These are phyloP conservation scores for Ogataea corticis DNA, from an alignment of 805 yeast genomes.

Conservation along the genomic window DNA sequence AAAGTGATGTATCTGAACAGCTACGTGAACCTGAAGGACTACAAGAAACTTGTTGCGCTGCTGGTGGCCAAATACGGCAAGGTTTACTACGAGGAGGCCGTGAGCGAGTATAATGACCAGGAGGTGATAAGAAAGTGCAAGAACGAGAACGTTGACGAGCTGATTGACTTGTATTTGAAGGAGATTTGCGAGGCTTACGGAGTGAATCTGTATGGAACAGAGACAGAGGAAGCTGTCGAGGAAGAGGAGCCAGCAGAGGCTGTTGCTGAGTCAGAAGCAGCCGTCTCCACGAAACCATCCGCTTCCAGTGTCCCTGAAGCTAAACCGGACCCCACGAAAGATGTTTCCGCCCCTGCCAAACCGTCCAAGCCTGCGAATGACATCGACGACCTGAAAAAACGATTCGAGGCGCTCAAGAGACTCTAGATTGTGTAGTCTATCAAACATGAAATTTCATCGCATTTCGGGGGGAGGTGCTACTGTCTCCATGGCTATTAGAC, in stretches of 20 bases:
- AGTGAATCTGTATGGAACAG: constrained; percentile 27
- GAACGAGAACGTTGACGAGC: constrained; percentile 28
- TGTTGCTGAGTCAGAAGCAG: not conserved
- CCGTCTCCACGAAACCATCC: not conserved
- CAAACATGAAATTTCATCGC: too few species aligned
- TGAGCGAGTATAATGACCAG: constrained; percentile 14
- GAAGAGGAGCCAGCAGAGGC: not conserved
- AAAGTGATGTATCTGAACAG: constrained; percentile 22
- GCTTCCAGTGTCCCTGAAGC: too few species aligned
- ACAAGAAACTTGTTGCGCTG: constrained; percentile 22
- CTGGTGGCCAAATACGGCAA: constrained; percentile 27
- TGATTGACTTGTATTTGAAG: constrained; percentile 28
- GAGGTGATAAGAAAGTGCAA: constrained; percentile 28
- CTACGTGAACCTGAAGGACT: constrained; percentile 26
- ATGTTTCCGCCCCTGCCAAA: not conserved
- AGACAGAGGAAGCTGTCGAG: constrained; percentile 7
- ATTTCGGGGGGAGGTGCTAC: too few species aligned
- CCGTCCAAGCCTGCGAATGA: constrained; percentile 12
- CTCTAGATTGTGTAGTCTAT: constrained; percentile 6
- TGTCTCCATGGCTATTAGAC: too few species aligned
- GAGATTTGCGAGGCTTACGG: constrained; percentile 32
- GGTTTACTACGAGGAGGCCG: constrained; percentile 23
- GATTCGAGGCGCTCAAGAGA: constrained; percentile 47
- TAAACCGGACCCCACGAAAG: not conserved
- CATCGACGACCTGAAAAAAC: constrained; percentile 33